Base-by-base conservation (phyloP, 352 stramenopile species). In the Globisporangium heterothallicum region DNA sequence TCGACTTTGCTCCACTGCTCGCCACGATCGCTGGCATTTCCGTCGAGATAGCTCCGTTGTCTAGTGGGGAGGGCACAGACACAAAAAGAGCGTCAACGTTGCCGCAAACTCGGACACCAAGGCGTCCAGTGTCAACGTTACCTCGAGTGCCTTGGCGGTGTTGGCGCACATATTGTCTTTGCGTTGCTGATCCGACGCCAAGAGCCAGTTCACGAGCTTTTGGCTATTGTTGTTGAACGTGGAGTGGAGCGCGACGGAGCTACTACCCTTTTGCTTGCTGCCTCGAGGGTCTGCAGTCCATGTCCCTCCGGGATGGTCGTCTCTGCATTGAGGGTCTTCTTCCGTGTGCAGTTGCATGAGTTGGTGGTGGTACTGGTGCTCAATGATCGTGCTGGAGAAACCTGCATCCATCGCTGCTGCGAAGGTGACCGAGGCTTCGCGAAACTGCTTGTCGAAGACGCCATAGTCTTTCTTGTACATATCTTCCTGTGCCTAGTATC, bases 151-250 rank as follows among this genome's bases (percentile, higher is more conserved):
- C 24, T 84, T 79, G 10, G 84, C 77, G 0, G 80, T 72, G 30
- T 65, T 80, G n/a, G 59, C 58, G 7, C 65, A 72, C n/a, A 84
- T 26, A 34, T 78, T 85, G 40, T 88, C 78, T 55, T 88, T 90
- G 19, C 81, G 74, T 44, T 86, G 68, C 14, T 75, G 71, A 0
- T 90, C 80, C 0, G 71, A 88, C 6, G 79, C 64, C 6, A 85
- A 51, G 12, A 94, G 54, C 83, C 83, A 94, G 18, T 76, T 89
- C 3, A 91, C 80, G 14, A 94, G 69, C 60, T 92, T 91, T 13
- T 80, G 63, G 30, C 74, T 74, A 56, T 78, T 86, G 36, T 75
- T 81, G 56, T 84, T 84, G 61, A 82, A 58, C 1, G 49, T 53
- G 9, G 38, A 44, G 42, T 75, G 66, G 12, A 72, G 65, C 4